Evolutionary conservation across 257 asterid species (phyloP), one percentile per base, ranked within the genome.

Genomic region (Jacaranda mimosifolia): DNA sequence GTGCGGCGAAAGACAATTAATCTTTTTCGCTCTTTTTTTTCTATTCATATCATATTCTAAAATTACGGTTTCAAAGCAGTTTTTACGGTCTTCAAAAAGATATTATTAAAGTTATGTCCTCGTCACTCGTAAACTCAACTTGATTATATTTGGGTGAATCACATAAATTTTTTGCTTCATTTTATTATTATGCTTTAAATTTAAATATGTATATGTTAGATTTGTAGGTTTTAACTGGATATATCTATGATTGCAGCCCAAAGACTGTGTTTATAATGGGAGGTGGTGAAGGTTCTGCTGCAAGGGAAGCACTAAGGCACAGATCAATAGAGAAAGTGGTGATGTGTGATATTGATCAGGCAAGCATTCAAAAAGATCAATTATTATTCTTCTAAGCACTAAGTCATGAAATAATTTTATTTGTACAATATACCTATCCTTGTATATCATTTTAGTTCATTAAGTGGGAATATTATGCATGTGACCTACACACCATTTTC

Each of bases 251-350:
- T 63, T 82, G 77, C 84, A 94, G 98, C 82, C 99, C 99, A 3
- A 88, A 87, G 76, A 87, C 80, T 18, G 76, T 91, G 81, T 95
- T 95, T 48, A 91, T 93, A 77, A 95, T 95, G 99, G 99, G 99
- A 58, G 99, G 99, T 40, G 99, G 99, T n/a, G 99, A 95, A 83
- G 99, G 98, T 10, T 95, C 99, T 26, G 92, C 97, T 0, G 98
- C 98, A 45, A 89, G 99, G 82, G 99, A 95, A 84, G 99, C 97
- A 53, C 89, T 95, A 4, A 85, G 93, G 83, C 98, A 95, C 86
- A 90, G 60, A 77, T 89, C 97, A 0, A 73, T 93, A 0, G 90
- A 93, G 71, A 91, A 91, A 85, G 97, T 93, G 75, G 97, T 95
- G 57, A 95, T 95, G 99, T 93, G 99, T 60, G 99, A 95, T 52